phyloP scores from a whole-genome alignment of 129 eudicot genomes.

The Deinandra increscens region DNA sequence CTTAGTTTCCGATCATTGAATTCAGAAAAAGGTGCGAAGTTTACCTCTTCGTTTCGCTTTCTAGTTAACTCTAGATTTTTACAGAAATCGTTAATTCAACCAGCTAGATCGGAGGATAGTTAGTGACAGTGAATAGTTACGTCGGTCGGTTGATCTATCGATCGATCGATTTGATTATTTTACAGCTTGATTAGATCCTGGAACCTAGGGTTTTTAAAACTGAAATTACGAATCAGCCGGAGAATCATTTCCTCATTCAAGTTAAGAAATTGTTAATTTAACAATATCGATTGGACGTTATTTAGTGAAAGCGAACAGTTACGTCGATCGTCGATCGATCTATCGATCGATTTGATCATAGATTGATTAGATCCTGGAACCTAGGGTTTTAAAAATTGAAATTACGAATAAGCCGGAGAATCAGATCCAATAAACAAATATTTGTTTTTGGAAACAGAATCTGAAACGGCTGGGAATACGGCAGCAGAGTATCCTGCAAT shows the following conservation, averaged over 20 bases:
- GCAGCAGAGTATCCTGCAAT: constrained; percentile 23
- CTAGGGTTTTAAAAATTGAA: neutral
- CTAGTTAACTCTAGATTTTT: too few relatives aligned
- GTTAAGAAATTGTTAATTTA: too few relatives aligned
- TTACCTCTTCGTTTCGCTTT: neutral
- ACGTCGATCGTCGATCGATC: too few relatives aligned
- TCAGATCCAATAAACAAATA: neutral
- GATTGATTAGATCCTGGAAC: neutral
- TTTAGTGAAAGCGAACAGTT: too few relatives aligned
- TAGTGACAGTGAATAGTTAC: too few relatives aligned
- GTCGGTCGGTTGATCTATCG: too few relatives aligned
- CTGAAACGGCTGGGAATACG: constrained; percentile 16
- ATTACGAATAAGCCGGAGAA: too few relatives aligned
- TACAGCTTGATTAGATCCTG: neutral
- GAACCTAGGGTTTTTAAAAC: neutral
- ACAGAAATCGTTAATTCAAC: too few relatives aligned
- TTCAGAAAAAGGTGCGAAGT: constrained; percentile 64
- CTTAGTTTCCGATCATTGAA: constrained; percentile 43
- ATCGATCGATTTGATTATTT: too few relatives aligned
- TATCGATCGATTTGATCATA: too few relatives aligned
- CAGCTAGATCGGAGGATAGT: too few relatives aligned
- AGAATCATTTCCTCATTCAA: neutral
- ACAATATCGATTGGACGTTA: too few relatives aligned
- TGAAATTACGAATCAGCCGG: neutral
- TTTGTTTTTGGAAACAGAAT: constrained; percentile 31